Conservation (phyloP, 805 yeast species). For the Schizosaccharomyces pombe region ASM294v3 CU329670.1:865501-866000, state of each 20-base stretch:
- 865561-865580: too few relatives aligned
- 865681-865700: not conserved
- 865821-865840: not conserved
- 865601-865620: too few relatives aligned
- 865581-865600: too few relatives aligned
- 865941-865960: not conserved
- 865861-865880: not conserved
- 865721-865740: too few relatives aligned
- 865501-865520: not conserved
- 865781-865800: not conserved
- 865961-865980: not conserved
- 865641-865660: too few relatives aligned
- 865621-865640: too few relatives aligned
- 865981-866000: not conserved
- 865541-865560: slow-evolving; percentile 7
- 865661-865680: not conserved
- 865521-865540: slow-evolving; percentile 12
- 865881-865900: not conserved
- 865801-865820: not conserved
- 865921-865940: not conserved
- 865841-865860: not conserved
- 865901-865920: not conserved
- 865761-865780: slow-evolving; percentile 1
- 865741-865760: too few relatives aligned
- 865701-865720: slow-evolving; percentile 5